Evolutionary conservation across 1,284 basidiomycete genomes (phyloP), one percentile per base, ranked within the genome.

Genomic region (Fistulinella cinereoalba): DNA sequence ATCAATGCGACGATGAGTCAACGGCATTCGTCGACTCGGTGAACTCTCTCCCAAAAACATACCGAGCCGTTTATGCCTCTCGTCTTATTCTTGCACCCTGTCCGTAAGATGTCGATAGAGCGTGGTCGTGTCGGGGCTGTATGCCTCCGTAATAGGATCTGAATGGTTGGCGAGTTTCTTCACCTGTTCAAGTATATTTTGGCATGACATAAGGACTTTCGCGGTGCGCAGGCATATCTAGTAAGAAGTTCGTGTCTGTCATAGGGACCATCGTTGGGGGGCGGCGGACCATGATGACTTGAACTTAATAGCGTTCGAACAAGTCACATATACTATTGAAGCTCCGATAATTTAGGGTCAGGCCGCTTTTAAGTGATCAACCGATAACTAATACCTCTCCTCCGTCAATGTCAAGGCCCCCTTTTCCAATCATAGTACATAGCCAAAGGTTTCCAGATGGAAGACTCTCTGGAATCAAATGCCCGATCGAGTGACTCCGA

Each of bases 251-350:
- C 23, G 71, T 65, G 57, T 88, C 86, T 54, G 71, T 79, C 77
- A 90, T 81, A 21, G 76, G 74, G 53, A 90, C 84, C 50, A 85
- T 73, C 2, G 88, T 88, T 6, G 87, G 87, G 22, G 76, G 72
- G 44, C 86, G 73, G 44, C 88, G 80, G 61, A 90, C 86, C 87
- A 90, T 89, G 27, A 28, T n/a, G n/a, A n/a, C n/a, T n/a, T n/a
- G n/a, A n/a, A n/a, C n/a, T n/a, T n/a, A n/a, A n/a, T n/a, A n/a
- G n/a, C n/a, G n/a, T n/a, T n/a, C n/a, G n/a, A n/a, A n/a, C n/a
- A n/a, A n/a, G n/a, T n/a, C n/a, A n/a, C n/a, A n/a, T n/a, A n/a
- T n/a, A n/a, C n/a, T n/a, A n/a, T n/a, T n/a, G n/a, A n/a, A n/a
- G n/a, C n/a, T n/a, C n/a, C n/a, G n/a, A n/a, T n/a, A n/a, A n/a